Evolutionary conservation across 2,329 filamentous ascomycete species (phyloP).

Genomic region (Polytolypa hystricis): DNA sequence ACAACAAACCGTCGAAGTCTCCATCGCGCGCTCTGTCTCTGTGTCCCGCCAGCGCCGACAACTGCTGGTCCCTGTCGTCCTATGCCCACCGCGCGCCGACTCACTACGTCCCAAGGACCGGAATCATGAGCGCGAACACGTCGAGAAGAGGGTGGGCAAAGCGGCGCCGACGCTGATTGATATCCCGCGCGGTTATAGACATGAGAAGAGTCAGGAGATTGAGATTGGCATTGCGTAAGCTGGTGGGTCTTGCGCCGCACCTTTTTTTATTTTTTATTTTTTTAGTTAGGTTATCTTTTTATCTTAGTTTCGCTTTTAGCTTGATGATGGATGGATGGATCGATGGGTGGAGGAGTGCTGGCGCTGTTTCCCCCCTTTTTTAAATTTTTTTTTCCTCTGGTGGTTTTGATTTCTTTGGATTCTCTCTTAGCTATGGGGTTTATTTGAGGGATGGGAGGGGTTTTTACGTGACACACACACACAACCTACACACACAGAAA

Average conservation of each 20-base stretch:
- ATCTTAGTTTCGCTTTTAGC: background rate
- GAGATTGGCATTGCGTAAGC: conserved; percentile 12
- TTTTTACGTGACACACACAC: background rate
- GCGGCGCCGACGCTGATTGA: conserved; percentile 19
- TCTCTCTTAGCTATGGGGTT: background rate
- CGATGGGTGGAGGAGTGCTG: background rate
- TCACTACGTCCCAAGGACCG: conserved; percentile 19
- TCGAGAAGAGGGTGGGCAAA: conserved; percentile 17
- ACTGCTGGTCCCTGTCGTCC: conserved; percentile 26
- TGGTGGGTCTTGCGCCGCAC: background rate
- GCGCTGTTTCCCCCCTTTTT: background rate
- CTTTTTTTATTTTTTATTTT: background rate
- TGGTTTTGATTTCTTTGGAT: background rate
- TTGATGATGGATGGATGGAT: background rate
- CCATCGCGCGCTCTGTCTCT: conserved; percentile 29
- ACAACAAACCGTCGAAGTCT: conserved; percentile 8
- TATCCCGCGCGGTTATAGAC: conserved; percentile 16
- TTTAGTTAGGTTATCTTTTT: background rate
- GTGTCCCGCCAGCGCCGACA: conserved; percentile 25
- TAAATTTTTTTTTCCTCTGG: background rate
- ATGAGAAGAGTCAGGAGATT: conserved; percentile 11
- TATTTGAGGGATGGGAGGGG: too few relatives aligned
- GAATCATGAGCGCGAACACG: too few relatives aligned
- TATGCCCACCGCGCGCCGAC: conserved; percentile 13
- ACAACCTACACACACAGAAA: too few relatives aligned